Conservation (phyloP, 2,329 filamentous ascomycete genomes). For the Penicillium griseofulvum region DNA sequence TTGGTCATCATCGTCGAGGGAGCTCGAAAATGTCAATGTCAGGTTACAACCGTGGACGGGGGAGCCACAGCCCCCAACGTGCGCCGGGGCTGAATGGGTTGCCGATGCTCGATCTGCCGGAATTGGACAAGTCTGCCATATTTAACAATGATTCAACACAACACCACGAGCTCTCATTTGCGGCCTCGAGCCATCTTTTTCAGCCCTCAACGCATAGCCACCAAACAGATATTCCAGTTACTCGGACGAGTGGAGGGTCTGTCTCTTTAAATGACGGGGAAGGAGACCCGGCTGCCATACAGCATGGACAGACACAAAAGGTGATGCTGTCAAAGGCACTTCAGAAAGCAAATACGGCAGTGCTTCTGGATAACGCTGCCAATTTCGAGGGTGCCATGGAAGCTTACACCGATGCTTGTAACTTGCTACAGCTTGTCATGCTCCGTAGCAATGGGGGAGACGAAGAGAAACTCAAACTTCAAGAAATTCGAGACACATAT, state of each 20-base stretch:
- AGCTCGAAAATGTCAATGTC: slow-evolving; percentile 25
- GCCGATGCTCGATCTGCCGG: slow-evolving; percentile 20
- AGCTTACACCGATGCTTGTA: slow-evolving; percentile 88
- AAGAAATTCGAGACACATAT: slow-evolving; percentile 90
- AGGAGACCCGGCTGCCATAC: slow-evolving; percentile 32
- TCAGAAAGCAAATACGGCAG: slow-evolving; percentile 92
- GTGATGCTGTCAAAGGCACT: slow-evolving; percentile 94
- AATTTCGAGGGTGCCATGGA: slow-evolving; percentile 89
- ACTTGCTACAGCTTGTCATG: slow-evolving; percentile 83
- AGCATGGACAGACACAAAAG: slow-evolving; percentile 70
- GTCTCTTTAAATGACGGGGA: slow-evolving; percentile 26
- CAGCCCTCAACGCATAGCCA: slow-evolving; percentile 11
- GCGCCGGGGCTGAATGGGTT: slow-evolving; percentile 10
- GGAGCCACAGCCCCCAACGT: slow-evolving; percentile 17
- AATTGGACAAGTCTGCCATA: slow-evolving; percentile 19
- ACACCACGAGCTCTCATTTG: slow-evolving; percentile 28
- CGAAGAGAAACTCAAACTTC: slow-evolving; percentile 77
- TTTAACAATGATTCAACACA: slow-evolving; percentile 14
- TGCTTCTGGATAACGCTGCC: slow-evolving; percentile 91
- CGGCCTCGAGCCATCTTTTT: slow-evolving; percentile 18
- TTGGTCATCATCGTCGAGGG: slow-evolving; percentile 26
- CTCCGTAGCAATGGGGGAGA: slow-evolving; percentile 78
- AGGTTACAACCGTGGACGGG: slow-evolving; percentile 1
- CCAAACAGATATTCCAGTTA: slow-evolving; percentile 10
- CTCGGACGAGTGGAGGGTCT: slow-evolving; percentile 28